Percentiles rank a stretch among this genome's conserved stretches.
phyloP scores from a whole-genome alignment of 2,329 filamentous ascomycete species.

The Knufia petricola region DNA sequence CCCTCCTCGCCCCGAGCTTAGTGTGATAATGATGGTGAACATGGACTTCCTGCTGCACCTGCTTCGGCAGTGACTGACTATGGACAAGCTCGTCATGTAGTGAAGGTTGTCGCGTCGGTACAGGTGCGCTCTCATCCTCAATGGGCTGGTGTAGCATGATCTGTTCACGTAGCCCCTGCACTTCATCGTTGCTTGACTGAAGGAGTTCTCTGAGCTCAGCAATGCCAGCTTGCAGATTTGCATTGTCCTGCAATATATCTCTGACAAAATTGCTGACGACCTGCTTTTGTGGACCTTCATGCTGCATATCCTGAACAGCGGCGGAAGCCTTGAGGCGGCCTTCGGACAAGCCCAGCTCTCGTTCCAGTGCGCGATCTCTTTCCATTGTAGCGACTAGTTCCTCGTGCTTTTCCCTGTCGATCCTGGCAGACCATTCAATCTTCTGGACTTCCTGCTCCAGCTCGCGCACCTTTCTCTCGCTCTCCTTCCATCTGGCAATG shows the following conservation, averaged over 20 bases:
- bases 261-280: constrained; percentile 95
- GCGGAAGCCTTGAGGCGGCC: constrained; percentile 73
- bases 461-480: constrained; percentile 66
- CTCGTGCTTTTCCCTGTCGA: constrained; percentile 70
- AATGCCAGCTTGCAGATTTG: constrained; percentile 83
- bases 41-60: constrained; percentile 65
- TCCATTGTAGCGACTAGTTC: constrained; percentile 79
- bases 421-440: constrained; percentile 72
- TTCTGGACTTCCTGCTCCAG: constrained; percentile 80
- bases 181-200: constrained; percentile 84
- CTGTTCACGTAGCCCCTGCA: constrained; percentile 75
- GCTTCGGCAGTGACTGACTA: constrained; percentile 30
- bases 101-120: constrained; percentile 37
- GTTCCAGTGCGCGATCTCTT: constrained; percentile 69
- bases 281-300: constrained; percentile 44
- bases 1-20: constrained; percentile 39
- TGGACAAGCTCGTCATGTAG: constrained; percentile 63
- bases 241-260: constrained; percentile 90
- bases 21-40: constrained; percentile 92
- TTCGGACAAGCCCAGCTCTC: constrained; percentile 68
- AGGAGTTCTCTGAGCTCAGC: constrained; percentile 86
- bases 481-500: constrained; percentile 72
- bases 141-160: constrained; percentile 68
- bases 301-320: constrained; percentile 32
- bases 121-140: constrained; percentile 18